These are phyloP conservation scores for Cardamine resedifolia DNA, from an alignment of 345 rosid species.

Conservation along the genomic window DNA sequence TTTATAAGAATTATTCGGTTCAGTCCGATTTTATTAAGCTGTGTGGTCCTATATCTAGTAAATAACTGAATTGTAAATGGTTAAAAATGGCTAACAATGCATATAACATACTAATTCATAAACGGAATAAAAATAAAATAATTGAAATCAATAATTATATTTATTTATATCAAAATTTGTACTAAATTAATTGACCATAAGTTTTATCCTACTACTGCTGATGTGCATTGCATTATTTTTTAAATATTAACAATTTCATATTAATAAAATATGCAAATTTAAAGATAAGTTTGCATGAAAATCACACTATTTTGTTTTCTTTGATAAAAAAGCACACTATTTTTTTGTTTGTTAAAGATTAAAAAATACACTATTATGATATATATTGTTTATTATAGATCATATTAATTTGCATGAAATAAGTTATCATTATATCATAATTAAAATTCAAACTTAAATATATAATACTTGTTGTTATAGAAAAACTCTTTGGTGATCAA, in stretches of 20 bases:
- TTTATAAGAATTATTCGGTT: background rate
- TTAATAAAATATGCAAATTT: background rate
- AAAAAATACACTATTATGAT: too few species aligned
- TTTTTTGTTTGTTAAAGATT: too few species aligned
- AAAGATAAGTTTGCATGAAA: background rate
- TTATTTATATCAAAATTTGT: background rate
- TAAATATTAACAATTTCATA: background rate
- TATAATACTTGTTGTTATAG: background rate
- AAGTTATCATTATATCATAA: background rate
- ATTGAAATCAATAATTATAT: background rate
- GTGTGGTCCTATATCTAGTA: background rate
- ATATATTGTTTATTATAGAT: background rate
- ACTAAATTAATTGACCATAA: background rate
- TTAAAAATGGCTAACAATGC: background rate
- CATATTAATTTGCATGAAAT: background rate
- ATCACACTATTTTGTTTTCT: background rate
- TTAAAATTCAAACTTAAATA: background rate
- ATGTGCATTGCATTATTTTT: background rate
- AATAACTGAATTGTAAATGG: background rate
- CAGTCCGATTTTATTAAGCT: background rate
- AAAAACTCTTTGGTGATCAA: background rate
- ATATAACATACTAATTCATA: too few species aligned
- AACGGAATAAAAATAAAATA: background rate
- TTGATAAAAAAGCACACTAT: too few species aligned
- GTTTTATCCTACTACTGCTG: background rate